Evolutionary conservation across 2,329 filamentous ascomycete genomes (phyloP).

Genomic region (Cordyceps tenuipes): DNA sequence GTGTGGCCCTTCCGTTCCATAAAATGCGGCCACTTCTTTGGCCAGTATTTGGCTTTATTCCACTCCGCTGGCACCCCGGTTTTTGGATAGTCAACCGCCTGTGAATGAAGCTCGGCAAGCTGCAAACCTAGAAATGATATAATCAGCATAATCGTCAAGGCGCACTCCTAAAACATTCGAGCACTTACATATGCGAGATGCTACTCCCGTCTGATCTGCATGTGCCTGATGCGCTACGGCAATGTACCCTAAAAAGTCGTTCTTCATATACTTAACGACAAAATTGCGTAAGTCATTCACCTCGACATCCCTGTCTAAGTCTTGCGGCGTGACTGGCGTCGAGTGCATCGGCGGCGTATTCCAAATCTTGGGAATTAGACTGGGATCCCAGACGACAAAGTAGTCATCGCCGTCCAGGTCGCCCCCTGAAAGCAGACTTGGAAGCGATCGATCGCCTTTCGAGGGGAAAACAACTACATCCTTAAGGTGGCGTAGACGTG

Average conservation of each 20-base stretch:
- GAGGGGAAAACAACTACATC: conserved; percentile 85
- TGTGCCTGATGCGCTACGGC: conserved; percentile 73
- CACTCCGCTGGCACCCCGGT: conserved; percentile 72
- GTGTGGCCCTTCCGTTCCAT: conserved; percentile 52
- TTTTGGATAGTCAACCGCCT: conserved; percentile 91
- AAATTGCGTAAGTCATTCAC: conserved; percentile 71
- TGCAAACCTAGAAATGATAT: conserved; percentile 42
- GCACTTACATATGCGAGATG: conserved; percentile 55
- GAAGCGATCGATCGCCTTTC: conserved; percentile 72
- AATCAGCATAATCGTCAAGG: not conserved
- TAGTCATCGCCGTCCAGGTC: conserved; percentile 96
- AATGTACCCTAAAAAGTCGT: conserved; percentile 71
- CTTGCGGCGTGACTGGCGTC: conserved; percentile 45
- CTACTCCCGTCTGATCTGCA: conserved; percentile 63
- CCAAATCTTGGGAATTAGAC: conserved; percentile 61
- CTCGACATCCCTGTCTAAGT: conserved; percentile 54
- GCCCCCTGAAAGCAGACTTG: conserved; percentile 92
- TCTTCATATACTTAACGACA: conserved; percentile 89
- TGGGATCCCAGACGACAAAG: conserved; percentile 81
- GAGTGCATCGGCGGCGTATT: conserved; percentile 75
- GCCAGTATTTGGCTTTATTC: conserved; percentile 44
- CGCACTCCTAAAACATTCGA: not conserved
- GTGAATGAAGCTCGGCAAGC: conserved; percentile 75
- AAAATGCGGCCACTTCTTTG: conserved; percentile 70
- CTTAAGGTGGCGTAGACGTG: conserved; percentile 64